A percentile compares a stretch with the other conserved stretches of the same genome.
phyloP scores from a whole-genome alignment of 495 filamentous ascomycete species.

The Neurospora sp. region DNA sequence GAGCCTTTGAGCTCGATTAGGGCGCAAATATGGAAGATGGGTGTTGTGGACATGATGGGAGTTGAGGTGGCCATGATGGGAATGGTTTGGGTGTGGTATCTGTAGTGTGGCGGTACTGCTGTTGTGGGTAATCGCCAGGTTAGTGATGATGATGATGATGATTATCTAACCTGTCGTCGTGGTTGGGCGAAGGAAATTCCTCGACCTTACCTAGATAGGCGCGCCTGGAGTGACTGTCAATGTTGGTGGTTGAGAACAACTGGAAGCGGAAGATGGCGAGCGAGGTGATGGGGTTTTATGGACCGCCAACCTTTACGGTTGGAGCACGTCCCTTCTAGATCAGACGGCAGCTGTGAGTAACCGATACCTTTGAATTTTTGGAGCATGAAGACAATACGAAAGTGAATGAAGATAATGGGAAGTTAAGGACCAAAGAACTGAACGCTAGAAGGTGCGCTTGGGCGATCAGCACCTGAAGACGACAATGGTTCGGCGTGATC shows the following conservation, averaged over 20 bases:
- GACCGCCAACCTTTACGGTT: not conserved
- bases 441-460: not conserved
- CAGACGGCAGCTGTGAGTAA: not conserved
- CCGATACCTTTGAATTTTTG: not conserved
- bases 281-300: not conserved
- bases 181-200: not conserved
- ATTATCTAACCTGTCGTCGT: not conserved
- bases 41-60: not conserved
- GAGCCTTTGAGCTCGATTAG: not conserved
- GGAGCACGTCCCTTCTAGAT: not conserved
- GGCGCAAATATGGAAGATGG: not conserved
- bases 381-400: not conserved
- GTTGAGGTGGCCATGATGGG: not conserved
- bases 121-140: not conserved
- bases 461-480: no score
- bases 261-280: not conserved
- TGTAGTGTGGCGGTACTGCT: not conserved
- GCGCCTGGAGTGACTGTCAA: not conserved
- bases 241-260: not conserved
- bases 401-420: not conserved
- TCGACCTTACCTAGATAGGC: not conserved
- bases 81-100: not conserved
- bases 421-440: not conserved
- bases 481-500: not conserved
- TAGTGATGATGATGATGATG: not conserved